Conservation (phyloP, 805 yeast species). For the Candida oleophila region DNA sequence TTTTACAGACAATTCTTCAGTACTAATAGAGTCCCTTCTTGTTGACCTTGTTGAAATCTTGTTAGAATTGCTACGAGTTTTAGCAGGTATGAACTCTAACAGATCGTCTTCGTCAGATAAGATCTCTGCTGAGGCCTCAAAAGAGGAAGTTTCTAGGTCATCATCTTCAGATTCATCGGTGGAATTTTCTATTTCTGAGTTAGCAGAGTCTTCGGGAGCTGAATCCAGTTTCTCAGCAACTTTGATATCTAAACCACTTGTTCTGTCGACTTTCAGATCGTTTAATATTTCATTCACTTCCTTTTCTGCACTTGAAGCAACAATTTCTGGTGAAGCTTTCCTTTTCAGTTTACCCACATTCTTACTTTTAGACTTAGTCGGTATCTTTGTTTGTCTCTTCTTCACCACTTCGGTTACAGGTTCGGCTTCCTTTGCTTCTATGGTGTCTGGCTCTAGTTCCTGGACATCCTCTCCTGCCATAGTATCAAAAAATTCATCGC, state of each 20-base stretch:
- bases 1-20: neutral
- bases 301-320: too few relatives aligned
- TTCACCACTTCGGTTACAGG: too few relatives aligned
- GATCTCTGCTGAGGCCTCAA: neutral
- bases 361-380: too few relatives aligned
- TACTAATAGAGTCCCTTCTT: neutral
- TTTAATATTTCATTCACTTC: too few relatives aligned
- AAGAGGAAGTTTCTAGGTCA: neutral
- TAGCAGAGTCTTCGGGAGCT: neutral
- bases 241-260: too few relatives aligned
- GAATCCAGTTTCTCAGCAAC: too few relatives aligned
- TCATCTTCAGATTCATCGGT: neutral
- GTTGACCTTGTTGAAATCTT: neutral
- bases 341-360: too few relatives aligned
- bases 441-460: neutral
- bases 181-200: neutral
- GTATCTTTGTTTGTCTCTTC: too few relatives aligned
- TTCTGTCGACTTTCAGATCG: too few relatives aligned
- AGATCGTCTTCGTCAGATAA: neutral
- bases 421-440: neutral
- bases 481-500: neutral
- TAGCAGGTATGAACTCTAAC: neutral
- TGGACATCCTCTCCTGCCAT: neutral
- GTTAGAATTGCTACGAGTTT: neutral
- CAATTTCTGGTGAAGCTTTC: too few relatives aligned